Conservation (phyloP, 768 basidiomycete species). For the Coprinopsis strossmayeri region DNA sequence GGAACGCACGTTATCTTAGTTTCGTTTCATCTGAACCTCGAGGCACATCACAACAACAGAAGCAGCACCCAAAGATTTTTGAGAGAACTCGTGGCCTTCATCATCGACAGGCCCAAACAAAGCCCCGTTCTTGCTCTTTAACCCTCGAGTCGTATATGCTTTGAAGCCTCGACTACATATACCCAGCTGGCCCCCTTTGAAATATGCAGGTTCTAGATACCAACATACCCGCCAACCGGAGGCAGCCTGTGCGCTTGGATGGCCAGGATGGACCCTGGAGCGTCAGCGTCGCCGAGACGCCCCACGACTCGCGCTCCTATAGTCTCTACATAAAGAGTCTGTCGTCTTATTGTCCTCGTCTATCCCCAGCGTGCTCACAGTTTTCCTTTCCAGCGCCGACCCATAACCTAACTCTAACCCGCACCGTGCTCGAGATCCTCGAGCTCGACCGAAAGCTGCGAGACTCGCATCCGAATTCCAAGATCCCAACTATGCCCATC, state of each 20-base stretch:
- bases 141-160: too few relatives aligned
- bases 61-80: neutral
- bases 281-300: slow-evolving; percentile 82
- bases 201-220: slow-evolving; percentile 38
- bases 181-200: too few relatives aligned
- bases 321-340: slow-evolving; percentile 88
- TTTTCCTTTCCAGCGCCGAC: slow-evolving; percentile 81
- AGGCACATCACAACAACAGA: neutral
- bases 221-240: slow-evolving; percentile 33
- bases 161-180: too few relatives aligned
- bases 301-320: slow-evolving; percentile 66
- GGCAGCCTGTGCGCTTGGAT: slow-evolving; percentile 57
- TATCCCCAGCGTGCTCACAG: too few relatives aligned
- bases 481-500: slow-evolving; percentile 57
- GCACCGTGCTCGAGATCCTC: slow-evolving; percentile 68
- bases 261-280: slow-evolving; percentile 80
- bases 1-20: too few relatives aligned
- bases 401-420: slow-evolving; percentile 82
- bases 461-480: slow-evolving; percentile 50
- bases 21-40: neutral
- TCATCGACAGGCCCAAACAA: neutral
- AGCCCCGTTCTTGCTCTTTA: neutral
- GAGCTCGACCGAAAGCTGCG: slow-evolving; percentile 81
- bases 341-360: slow-evolving; percentile 27
- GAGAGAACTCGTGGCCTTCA: slow-evolving; percentile 1